Conservation (phyloP, 345 rosid genomes). For the Sapria himalayana region DNA sequence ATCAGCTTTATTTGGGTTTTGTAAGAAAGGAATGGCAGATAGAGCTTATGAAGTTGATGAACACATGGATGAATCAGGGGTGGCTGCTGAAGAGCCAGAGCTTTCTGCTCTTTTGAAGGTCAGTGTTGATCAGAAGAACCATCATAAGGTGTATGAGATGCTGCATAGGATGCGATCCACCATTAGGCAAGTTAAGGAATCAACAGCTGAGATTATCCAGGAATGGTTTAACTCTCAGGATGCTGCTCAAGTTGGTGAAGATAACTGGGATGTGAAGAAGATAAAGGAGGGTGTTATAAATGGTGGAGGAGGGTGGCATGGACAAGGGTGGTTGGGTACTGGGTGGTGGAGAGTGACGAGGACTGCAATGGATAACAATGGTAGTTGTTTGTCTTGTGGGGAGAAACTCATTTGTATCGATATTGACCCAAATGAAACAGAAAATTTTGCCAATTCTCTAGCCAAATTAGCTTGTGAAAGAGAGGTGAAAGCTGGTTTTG, state of each 20-base stretch:
- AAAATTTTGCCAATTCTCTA: conserved; percentile 46
- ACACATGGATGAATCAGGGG: conserved; percentile 62
- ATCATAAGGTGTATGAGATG: conserved; percentile 49
- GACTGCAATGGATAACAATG: conserved; percentile 47
- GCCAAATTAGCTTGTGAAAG: conserved; percentile 39
- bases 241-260: conserved; percentile 35
- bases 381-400: conserved; percentile 50
- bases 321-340: conserved; percentile 79
- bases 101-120: conserved; percentile 59
- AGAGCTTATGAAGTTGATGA: conserved; percentile 68
- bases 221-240: conserved; percentile 54
- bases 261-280: conserved; percentile 32
- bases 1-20: conserved; percentile 67
- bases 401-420: conserved; percentile 82
- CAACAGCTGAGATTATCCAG: conserved; percentile 29
- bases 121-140: conserved; percentile 27
- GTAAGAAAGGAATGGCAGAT: conserved; percentile 33
- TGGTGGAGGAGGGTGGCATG: conserved; percentile 99
- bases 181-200: conserved; percentile 53
- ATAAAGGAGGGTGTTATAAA: conserved; percentile 36
- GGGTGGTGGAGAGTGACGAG: conserved; percentile 58
- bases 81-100: conserved; percentile 65
- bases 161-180: conserved; percentile 53
- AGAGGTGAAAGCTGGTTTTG: conserved; percentile 39
- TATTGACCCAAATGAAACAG: conserved; percentile 72